Evolutionary conservation across 2,329 filamentous ascomycete species (phyloP), one percentile per base, ranked within the genome.

Genomic region (Beauveria medogensis): DNA sequence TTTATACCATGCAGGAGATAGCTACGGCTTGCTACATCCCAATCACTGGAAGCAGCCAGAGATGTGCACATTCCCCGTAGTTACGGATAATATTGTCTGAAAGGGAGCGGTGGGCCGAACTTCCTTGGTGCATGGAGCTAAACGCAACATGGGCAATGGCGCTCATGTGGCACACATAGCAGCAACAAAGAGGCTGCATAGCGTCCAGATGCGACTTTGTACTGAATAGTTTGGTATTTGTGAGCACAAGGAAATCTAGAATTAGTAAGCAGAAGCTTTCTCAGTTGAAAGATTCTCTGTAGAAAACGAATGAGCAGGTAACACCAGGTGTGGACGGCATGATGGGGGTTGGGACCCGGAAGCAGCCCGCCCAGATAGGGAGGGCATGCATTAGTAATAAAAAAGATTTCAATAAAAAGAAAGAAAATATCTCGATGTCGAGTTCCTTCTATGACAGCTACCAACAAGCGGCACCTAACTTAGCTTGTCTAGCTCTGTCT

Each of bases 201-300:
- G n/a, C 30, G 20, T 34, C 50, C 4, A 26, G 7, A 52, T 22
- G 8, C 18, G 30, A 30, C 22, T 5, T 40, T 34, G 30, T 12
- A 10, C 30, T 12, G 9, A 9, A 30, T 24, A 24, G 24, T 24
- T 30, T 4, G 30, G n/a, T 46, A 22, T 20, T 52, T 16, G 50
- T 52, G 50, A 20, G n/a, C 20, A 40, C 18, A 24, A 22, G 74
- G 12, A 37, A 43, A 43, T 41, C 22, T 44, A 5, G 16, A 16
- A 54, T 43, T 43, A 3, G 3, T 54, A 43, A 54, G 22, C 77
- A 8, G 74, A 72, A 8, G 80, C 73, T n/a, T 40, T 8, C 9
- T 52, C 28, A 37, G 18, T 8, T 8, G 20, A 12, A 14, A 47
- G 20, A 47, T 26, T 3, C 10, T 22, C 30, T 46, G 41, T 22